Base-by-base conservation (phyloP, 2,329 filamentous ascomycete species). In the Neodidymelliopsis sp. region DNA sequence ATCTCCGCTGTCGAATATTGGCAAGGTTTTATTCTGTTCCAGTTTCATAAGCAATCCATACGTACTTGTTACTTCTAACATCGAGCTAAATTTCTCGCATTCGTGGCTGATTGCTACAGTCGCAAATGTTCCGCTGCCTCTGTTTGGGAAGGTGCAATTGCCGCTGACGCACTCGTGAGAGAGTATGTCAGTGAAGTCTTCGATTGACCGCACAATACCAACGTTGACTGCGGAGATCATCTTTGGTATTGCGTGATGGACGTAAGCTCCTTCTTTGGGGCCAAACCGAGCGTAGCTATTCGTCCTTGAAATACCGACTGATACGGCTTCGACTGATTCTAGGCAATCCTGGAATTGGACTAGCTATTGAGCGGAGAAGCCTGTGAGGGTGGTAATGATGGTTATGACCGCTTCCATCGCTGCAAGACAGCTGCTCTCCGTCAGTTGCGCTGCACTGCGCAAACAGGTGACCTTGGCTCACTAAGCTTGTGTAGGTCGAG, bases 401-500 rank as follows among this genome's bases (percentile, higher is more conserved):
- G 4, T 37, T 3, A 11, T 10, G 4, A 31, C 2, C 1, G 25
- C 27, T 2, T 29, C 29, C 2, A 42, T 3, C 7, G 15, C 23
- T 9, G 22, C 20, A 11, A 34, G 8, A 7, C 27, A 42, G 4
- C 39, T 42, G n/a, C 13, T 6, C 5, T 15, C 19, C 12, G 25
- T 22, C 4, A 39, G 25, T 15, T n/a, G n/a, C n/a, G n/a, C n/a
- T n/a, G n/a, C n/a, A n/a, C n/a, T n/a, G n/a, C n/a, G n/a, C n/a
- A n/a, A n/a, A 27, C 24, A 27, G 12, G 7, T 27, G 24, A 27
- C 24, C 24, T 27, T 12, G 12, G 24, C 22, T 27, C 12, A 47
- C 42, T 48, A 40, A 27, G 34, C n/a, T 13, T 35, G 23, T 11
- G 40, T 47, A 9, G 15, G 19, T 20, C 41, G n/a, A 9, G 46